phyloP scores from a whole-genome alignment of 768 basidiomycete genomes.

The Calocybe cyanea region DNA sequence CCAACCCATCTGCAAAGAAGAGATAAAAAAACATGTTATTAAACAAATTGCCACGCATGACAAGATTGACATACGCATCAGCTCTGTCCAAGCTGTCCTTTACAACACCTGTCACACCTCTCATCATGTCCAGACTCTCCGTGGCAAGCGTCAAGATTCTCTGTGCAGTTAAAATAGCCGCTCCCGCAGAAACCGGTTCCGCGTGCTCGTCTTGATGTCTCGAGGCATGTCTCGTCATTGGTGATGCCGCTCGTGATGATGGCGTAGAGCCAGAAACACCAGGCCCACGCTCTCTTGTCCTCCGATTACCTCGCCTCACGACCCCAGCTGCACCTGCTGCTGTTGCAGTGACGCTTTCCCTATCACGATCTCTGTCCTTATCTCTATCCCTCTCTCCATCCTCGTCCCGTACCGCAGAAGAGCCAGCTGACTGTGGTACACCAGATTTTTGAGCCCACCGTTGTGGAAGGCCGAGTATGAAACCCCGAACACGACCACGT shows the following conservation, averaged over 20 bases:
- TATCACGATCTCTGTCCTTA: conserved; percentile 18
- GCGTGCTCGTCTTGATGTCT: conserved; percentile 17
- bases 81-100: conserved; percentile 85
- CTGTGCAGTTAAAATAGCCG: conserved; percentile 73
- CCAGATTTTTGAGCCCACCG: conserved; percentile 62
- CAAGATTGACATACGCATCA: conserved; percentile 58
- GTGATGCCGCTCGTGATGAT: conserved; percentile 26
- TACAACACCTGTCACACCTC: conserved; percentile 82
- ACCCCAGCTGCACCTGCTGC: conserved; percentile 26
- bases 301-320: conserved; percentile 27
- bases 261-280: conserved; percentile 22
- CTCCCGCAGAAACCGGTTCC: conserved; percentile 35
- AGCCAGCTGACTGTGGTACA: conserved; percentile 11
- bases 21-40: too few relatives aligned
- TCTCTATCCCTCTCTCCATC: conserved; percentile 19
- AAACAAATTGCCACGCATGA: too few relatives aligned
- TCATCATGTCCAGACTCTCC: conserved; percentile 92
- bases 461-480: conserved; percentile 77
- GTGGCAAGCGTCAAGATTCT: conserved; percentile 80
- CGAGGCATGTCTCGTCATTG: conserved; percentile 14
- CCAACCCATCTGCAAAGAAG: conserved; percentile 78
- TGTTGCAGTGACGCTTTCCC: conserved; percentile 31
- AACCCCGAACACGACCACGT: conserved; percentile 63
- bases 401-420: conserved; percentile 9
- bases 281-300: conserved; percentile 38